Evolutionary conservation across 2,329 filamentous ascomycete genomes (phyloP).

Genomic region (Aspergillus pseudoglaucus): DNA sequence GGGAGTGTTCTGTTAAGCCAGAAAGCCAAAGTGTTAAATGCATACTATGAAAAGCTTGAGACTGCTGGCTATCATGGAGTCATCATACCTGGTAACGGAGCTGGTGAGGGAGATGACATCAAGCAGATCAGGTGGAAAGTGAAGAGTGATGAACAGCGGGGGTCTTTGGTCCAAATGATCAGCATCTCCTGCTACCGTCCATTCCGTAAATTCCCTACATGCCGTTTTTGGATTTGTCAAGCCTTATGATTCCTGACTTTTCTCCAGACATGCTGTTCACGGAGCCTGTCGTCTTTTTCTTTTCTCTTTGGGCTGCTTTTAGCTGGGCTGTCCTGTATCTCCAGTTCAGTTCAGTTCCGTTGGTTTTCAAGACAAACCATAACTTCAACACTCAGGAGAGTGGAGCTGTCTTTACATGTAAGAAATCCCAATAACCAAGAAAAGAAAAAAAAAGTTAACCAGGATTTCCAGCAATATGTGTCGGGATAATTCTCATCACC

Average conservation of each 20-base stretch:
- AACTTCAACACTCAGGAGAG: slow-evolving; percentile 58
- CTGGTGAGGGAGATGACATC: neutral
- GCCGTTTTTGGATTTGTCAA: neutral
- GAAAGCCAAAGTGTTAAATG: neutral
- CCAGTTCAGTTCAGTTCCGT: slow-evolving; percentile 68
- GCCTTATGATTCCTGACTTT: neutral
- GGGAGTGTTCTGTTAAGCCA: neutral
- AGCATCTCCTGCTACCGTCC: neutral
- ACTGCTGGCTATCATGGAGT: neutral
- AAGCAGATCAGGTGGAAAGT: neutral
- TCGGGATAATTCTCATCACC: slow-evolving; percentile 59
- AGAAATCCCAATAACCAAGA: neutral
- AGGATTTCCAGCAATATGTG: slow-evolving; percentile 49
- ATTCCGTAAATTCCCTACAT: neutral
- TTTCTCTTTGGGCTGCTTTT: slow-evolving; percentile 79
- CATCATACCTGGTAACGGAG: slow-evolving; percentile 9
- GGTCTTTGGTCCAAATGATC: neutral
- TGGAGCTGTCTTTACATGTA: slow-evolving; percentile 59
- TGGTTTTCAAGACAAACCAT: slow-evolving; percentile 66
- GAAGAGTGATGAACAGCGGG: neutral
- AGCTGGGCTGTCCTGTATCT: slow-evolving; percentile 80
- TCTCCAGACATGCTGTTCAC: slow-evolving; percentile 44
- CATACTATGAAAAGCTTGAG: neutral
- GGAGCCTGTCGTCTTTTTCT: slow-evolving; percentile 59
- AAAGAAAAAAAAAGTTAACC: neutral